phyloP scores from a whole-genome alignment of 495 filamentous ascomycete species.

The Penicillium robsamsonii region DNA sequence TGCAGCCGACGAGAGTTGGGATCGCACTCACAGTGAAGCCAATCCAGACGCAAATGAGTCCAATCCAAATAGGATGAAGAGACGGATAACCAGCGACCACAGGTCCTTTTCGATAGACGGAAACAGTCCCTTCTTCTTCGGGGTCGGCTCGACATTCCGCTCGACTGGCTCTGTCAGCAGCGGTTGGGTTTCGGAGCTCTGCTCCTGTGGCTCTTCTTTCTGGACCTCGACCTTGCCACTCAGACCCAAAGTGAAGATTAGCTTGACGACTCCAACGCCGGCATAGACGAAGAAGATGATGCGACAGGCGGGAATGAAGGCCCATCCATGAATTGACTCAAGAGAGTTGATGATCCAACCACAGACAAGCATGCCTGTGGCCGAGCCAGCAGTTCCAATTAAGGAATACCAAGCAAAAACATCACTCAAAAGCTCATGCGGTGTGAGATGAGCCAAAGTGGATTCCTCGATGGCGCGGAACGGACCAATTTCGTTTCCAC shows the following conservation, averaged over 20 bases:
- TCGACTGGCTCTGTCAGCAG: conserved; percentile 40
- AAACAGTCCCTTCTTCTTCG: conserved; percentile 33
- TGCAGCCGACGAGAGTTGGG: neutral
- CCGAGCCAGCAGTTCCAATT: conserved; percentile 60
- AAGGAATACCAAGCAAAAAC: conserved; percentile 83
- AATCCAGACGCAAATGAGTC: conserved; percentile 81
- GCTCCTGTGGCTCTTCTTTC: conserved; percentile 21
- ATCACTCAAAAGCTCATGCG: conserved; percentile 59
- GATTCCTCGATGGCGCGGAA: conserved; percentile 87
- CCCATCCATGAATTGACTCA: conserved; percentile 48
- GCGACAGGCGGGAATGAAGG: conserved; percentile 59
- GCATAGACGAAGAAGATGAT: conserved; percentile 70
- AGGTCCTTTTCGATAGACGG: conserved; percentile 57
- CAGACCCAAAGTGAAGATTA: conserved; percentile 56
- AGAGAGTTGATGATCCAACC: conserved; percentile 63
- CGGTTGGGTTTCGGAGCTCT: conserved; percentile 41
- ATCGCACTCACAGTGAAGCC: conserved; percentile 56
- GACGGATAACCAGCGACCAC: conserved; percentile 59
- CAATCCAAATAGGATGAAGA: conserved; percentile 74
- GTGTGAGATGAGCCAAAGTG: conserved; percentile 70
- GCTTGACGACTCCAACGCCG: conserved; percentile 64
- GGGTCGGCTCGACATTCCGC: neutral
- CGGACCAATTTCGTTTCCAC: conserved; percentile 76
- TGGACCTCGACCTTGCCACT: conserved; percentile 60
- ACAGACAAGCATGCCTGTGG: conserved; percentile 61